phyloP scores from a whole-genome alignment of 2,329 filamentous ascomycete species.

The Stemphylium vesicarium region DNA sequence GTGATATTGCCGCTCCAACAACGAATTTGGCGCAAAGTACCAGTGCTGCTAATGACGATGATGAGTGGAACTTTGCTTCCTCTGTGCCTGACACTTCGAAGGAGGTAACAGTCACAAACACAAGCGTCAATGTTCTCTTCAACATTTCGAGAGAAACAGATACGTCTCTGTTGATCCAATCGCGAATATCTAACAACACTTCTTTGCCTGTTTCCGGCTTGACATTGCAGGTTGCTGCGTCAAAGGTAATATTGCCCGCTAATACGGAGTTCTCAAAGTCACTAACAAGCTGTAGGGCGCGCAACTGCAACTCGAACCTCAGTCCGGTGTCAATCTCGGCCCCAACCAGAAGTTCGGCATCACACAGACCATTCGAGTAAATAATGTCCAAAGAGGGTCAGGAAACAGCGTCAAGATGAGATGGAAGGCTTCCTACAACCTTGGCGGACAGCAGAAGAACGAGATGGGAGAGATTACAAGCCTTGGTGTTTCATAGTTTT shows the following conservation, averaged over 20 bases:
- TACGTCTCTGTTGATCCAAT: slow-evolving; percentile 70
- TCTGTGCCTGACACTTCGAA: slow-evolving; percentile 76
- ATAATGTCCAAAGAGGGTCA: slow-evolving; percentile 73
- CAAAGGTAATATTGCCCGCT: slow-evolving; percentile 67
- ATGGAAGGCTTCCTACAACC: slow-evolving; percentile 83
- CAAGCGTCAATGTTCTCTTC: slow-evolving; percentile 74
- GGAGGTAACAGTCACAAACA: slow-evolving; percentile 71
- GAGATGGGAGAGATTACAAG: slow-evolving; percentile 87
- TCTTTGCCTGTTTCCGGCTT: slow-evolving; percentile 75
- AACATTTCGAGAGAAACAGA: slow-evolving; percentile 66
- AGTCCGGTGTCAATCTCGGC: slow-evolving; percentile 77
- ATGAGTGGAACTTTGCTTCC: slow-evolving; percentile 94
- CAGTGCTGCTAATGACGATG: slow-evolving; percentile 77
- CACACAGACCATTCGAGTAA: slow-evolving; percentile 79
- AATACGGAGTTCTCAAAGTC: background rate
- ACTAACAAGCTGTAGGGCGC: slow-evolving; percentile 66
- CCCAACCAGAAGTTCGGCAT: slow-evolving; percentile 78
- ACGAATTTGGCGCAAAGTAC: slow-evolving; percentile 37
- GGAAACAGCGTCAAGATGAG: slow-evolving; percentile 85
- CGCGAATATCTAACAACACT: slow-evolving; percentile 84
- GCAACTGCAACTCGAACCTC: slow-evolving; percentile 80
- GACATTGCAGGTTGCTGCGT: slow-evolving; percentile 91
- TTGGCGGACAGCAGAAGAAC: slow-evolving; percentile 69
- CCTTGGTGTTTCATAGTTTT: slow-evolving; percentile 70
- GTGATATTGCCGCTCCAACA: slow-evolving; percentile 32